Percentiles rank a stretch among this genome's conserved stretches.
phyloP scores from a whole-genome alignment of 2,329 filamentous ascomycete genomes.

The Geosmithia morbida region DNA sequence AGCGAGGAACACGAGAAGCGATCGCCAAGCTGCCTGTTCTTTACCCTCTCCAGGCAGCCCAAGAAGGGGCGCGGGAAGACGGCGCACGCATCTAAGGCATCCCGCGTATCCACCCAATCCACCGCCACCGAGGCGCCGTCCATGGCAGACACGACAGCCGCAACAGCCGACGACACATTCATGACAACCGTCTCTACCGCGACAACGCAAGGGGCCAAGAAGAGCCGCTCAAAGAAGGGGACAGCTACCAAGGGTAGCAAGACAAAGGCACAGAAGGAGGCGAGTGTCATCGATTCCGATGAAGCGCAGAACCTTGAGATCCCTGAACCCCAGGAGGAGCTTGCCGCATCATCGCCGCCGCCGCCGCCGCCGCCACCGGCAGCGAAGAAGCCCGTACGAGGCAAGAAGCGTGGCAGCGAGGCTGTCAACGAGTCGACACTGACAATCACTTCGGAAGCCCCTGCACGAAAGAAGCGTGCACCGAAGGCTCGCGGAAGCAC shows the following conservation, averaged over 20 bases:
- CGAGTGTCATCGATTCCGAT: constrained; percentile 10
- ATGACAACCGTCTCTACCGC: constrained; percentile 44
- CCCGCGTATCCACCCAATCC: constrained; percentile 48
- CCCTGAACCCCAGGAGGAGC: neutral
- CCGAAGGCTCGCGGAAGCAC: constrained; percentile 31
- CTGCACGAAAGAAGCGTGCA: constrained; percentile 44
- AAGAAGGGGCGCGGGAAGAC: constrained; percentile 44
- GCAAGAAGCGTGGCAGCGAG: constrained; percentile 50
- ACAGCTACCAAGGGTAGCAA: constrained; percentile 24
- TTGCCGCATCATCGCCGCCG: constrained; percentile 2
- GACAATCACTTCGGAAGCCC: constrained; percentile 26
- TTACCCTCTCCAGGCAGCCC: constrained; percentile 48
- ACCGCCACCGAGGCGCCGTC: constrained; percentile 33
- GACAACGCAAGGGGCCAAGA: constrained; percentile 39
- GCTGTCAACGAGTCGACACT: constrained; percentile 34
- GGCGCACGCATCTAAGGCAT: constrained; percentile 51
- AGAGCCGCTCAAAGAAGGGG: constrained; percentile 42
- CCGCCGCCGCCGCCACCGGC: constrained; percentile 15
- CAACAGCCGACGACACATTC: constrained; percentile 35
- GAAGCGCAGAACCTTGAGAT: constrained; percentile 5
- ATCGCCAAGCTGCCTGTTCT: constrained; percentile 71
- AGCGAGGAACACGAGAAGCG: constrained; percentile 79
- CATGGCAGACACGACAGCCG: constrained; percentile 24
- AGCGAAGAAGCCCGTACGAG: constrained; percentile 25
- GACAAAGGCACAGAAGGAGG: constrained; percentile 32